A percentile compares a stretch with the other conserved stretches of the same genome.
Evolutionary conservation across 202 grass and related monocot genomes (phyloP).

Genomic region (Eragrostis tef): DNA sequence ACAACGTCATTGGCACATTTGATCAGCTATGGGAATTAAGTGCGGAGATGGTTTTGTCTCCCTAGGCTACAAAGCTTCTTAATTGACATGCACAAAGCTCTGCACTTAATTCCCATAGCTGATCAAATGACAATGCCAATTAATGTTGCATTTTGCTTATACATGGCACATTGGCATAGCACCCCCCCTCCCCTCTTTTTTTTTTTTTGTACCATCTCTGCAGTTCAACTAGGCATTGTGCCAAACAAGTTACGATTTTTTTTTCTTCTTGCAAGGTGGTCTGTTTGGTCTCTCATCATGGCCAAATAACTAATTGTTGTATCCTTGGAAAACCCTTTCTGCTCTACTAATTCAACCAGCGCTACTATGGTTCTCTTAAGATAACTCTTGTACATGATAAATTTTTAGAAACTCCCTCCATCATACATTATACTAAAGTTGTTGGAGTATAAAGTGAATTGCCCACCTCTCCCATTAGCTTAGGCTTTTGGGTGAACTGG

Average conservation of each 20-base stretch:
- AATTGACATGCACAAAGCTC: neutral
- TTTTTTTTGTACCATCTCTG: neutral
- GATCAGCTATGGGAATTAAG: too few relatives aligned
- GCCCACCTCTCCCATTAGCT: too few relatives aligned
- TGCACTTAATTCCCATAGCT: slow-evolving; percentile 18
- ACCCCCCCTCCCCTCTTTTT: neutral
- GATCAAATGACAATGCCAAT: slow-evolving; percentile 8
- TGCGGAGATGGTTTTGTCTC: too few relatives aligned
- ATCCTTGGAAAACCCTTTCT: neutral
- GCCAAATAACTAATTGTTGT: neutral
- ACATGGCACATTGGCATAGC: neutral
- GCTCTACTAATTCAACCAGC: neutral
- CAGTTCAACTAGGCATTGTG: neutral
- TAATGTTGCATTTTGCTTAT: slow-evolving; percentile 1
- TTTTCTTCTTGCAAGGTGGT: neutral
- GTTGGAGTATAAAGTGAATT: too few relatives aligned
- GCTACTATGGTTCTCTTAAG: neutral
- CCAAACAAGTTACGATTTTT: neutral
- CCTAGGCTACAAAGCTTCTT: neutral
- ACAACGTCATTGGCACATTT: too few relatives aligned
- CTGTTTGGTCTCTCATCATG: neutral
- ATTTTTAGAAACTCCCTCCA: neutral
- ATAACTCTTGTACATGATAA: neutral
- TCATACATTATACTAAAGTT: neutral
- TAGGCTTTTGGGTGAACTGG: too few relatives aligned